Base-by-base conservation (phyloP, 805 yeast species). In the Ogataea zsoltii region DNA sequence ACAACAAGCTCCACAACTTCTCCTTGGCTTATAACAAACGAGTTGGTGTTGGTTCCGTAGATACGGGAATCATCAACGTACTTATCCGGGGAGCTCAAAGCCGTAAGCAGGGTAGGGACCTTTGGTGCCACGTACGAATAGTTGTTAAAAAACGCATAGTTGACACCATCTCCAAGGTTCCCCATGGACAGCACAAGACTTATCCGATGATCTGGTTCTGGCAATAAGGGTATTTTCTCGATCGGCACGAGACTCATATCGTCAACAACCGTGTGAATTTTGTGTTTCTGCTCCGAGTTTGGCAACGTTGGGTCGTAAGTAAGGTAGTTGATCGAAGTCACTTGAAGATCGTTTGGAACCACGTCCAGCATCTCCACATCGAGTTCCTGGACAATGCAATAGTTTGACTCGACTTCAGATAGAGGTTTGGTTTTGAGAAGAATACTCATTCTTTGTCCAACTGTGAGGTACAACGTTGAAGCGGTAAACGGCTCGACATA, bases 371-470 rank as follows among this genome's bases (percentile, higher is more conserved):
- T 85, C 2, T 74, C 70, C 42, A 69, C 70, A 63, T 85, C 92
- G 50, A 83, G 63, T 11, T 74, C 69, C 53, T 80, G 83, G 74
- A 83, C 76, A 46, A 86, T 69, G 3, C 85, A 77, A 60, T 69
- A 85, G 57, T 83, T 82, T 48, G 68, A 28, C 21, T 37, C 11
- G 10, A 37, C 73, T 11, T 55, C 54, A 2, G 61, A 44, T 4
- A 44, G 33, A 2, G 57, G 31, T 58, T 81, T 81, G 7, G 94
- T 77, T 31, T 72, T 75, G 14, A 89, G 67, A 50, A 88, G 67
- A 1, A 88, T 84, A 32, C 88, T 74, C 60, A 85, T 79, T 60
- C 97, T 72, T 68, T 91, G 97, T 9, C 92, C 97, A 16, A 85
- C 89, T 0, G 92, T 75, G 31, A 86, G 57, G 58, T 85, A 83